Evolutionary conservation across 768 basidiomycete species (phyloP).

Genomic region (Serendipita sp.): DNA sequence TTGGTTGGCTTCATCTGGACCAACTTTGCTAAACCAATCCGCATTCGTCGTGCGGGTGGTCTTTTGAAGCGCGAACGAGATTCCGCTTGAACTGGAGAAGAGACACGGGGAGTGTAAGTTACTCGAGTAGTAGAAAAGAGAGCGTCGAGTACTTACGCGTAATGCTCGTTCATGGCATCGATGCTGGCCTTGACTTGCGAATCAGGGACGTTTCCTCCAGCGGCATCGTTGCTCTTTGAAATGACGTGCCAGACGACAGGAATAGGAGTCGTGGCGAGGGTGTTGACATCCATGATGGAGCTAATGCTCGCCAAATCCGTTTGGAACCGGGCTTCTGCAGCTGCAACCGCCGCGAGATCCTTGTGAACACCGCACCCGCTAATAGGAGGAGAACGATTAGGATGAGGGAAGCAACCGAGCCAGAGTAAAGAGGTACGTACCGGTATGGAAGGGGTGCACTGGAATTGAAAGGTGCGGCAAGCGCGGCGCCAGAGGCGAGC

Average conservation of each 20-base stretch:
- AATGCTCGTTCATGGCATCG: slow-evolving; percentile 27
- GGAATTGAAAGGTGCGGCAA: not conserved
- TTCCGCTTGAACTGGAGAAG: slow-evolving; percentile 15
- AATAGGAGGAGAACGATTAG: not conserved
- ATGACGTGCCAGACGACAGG: slow-evolving; percentile 4
- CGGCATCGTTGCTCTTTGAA: not conserved
- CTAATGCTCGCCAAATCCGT: not conserved
- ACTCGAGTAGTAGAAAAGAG: not conserved
- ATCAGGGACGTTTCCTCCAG: slow-evolving; percentile 4
- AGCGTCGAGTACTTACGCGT: slow-evolving; percentile 12
- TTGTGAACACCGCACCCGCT: slow-evolving; percentile 1
- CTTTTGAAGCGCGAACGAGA: slow-evolving; percentile 26
- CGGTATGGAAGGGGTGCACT: not conserved
- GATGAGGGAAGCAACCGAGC: not conserved
- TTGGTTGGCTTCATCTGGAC: slow-evolving; percentile 22
- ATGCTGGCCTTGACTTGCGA: slow-evolving; percentile 28
- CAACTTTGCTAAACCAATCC: slow-evolving; percentile 33
- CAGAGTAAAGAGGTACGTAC: not conserved
- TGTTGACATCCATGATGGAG: not conserved
- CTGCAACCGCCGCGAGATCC: not conserved
- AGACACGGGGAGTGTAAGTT: not conserved
- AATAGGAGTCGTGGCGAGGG: not conserved
- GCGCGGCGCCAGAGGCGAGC: not conserved
- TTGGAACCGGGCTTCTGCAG: not conserved
- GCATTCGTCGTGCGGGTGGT: slow-evolving; percentile 30